Evolutionary conservation across 176 grass and related monocot genomes (phyloP), one percentile per base, ranked within the genome.

Genomic region (Canna indica): DNA sequence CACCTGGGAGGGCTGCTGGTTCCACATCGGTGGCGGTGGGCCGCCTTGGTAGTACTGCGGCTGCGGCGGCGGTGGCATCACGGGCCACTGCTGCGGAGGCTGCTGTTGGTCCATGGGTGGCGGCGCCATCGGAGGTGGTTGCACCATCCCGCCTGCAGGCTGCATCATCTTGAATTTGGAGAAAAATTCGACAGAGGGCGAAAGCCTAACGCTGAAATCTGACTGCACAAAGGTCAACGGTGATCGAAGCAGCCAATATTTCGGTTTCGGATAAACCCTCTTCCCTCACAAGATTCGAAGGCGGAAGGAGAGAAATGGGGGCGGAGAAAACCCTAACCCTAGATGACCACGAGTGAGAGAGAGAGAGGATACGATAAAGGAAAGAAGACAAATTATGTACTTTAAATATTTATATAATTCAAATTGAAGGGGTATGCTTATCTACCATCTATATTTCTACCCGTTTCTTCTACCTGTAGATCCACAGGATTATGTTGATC

Each of bases 11-110:
- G 60, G 9, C 60, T 76, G 73, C 56, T 76, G 73, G 44, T 76
- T 76, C 73, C 73, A 76, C 73, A 76, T 76, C 59, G 41, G 60
- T 44, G 27, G 73, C 59, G 73, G 27, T 27, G 73, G 42, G 39
- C 28, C 35, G 45, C 59, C 29, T 26, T 61, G 60, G 41, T 76
- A 65, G 39, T 76, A 48, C 29, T 76, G 59, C 73, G 38, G 73
- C 28, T 39, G 73, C 8, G 42, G 73, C 48, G 26, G 68, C 28
- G 46, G n/a, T 15, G 59, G 33, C 60, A 76, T 76, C 60, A 64
- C 30, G 27, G 39, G 5, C 73, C 59, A 64, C 59, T 47, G 44
- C 60, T 76, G 73, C 73, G 27, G 60, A 10, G 24, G 53, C 71
- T 17, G 71, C 54, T 74, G 71, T n/a, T 74, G 71, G 12, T 41